Evolutionary conservation across 129 eudicot genomes (phyloP), one percentile per base, ranked within the genome.

Genomic region (Tagetes erecta): DNA sequence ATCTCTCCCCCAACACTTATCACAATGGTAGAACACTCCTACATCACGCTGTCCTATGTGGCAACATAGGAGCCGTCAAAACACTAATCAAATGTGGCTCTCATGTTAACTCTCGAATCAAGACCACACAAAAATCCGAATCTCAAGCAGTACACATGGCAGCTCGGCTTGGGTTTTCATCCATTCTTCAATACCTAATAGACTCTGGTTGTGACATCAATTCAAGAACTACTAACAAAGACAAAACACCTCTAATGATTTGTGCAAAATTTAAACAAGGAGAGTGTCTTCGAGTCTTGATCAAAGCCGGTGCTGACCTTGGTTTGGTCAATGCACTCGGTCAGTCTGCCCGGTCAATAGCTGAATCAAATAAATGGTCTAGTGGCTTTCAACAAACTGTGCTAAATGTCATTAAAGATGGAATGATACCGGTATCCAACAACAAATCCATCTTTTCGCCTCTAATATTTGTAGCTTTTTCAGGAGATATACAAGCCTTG

Each of bases 21-120:
- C 95, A 88, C 77, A 46, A 67, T 3, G 95, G 92, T 44, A 88
- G 98, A 80, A 90, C 90, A 46, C 85, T 90, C 52, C 81, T 93
- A 53, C 98, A 93, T 85, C 98, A 90, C 13, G 97, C 91, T 77
- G 63, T 94, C 55, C 92, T 88, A 34, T 94, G 98, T 69, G 88
- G 81, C 42, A 88, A 84, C 68, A 45, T 67, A 10, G 83, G 74
- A 67, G 97, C 98, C 9, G 79, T 88, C 11, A 79, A 83, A 44
- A 73, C 84, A 30, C 89, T 94, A 35, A 41, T 94, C 68, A 82
- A 80, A 20, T 80, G 75, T 63, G 89, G 97, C 67, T 83, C 92
- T 36, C 69, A 82, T 67, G 41, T 82, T 2, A 89, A 94, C 42
- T 66, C 27, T 20, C 27, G 27, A 20, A 74, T 88, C 36, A 86